Evolutionary conservation across 2,329 filamentous ascomycete genomes (phyloP).

Genomic region (Cladosporium sp.): DNA sequence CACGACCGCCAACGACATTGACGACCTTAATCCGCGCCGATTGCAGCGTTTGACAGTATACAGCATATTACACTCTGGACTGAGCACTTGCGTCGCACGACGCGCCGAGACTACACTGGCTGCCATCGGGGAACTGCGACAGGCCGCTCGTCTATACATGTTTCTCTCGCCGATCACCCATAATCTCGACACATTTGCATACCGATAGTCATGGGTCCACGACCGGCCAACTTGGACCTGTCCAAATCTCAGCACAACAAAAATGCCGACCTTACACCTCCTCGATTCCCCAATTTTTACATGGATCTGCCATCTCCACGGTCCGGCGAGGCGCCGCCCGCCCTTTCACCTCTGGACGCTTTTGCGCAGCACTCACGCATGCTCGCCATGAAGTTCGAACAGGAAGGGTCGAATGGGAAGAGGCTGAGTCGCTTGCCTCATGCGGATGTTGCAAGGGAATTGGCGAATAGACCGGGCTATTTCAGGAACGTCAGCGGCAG

Average conservation of each 20-base stretch:
- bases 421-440: constrained; percentile 84
- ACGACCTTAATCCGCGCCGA: not conserved
- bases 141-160: constrained; percentile 1
- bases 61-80: too few relatives aligned
- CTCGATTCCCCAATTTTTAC: constrained; percentile 22
- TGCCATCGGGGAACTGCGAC: too few relatives aligned
- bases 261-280: constrained; percentile 23
- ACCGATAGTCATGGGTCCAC: constrained; percentile 25
- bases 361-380: constrained; percentile 89
- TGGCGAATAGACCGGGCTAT: constrained; percentile 73
- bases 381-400: constrained; percentile 81
- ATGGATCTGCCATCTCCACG: constrained; percentile 45
- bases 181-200: not conserved
- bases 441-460: constrained; percentile 74
- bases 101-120: too few relatives aligned
- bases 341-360: constrained; percentile 90
- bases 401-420: constrained; percentile 64
- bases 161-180: not conserved
- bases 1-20: not conserved
- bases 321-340: constrained; percentile 67
- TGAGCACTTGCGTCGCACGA: too few relatives aligned
- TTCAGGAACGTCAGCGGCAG: constrained; percentile 69
- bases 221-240: constrained; percentile 22
- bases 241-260: constrained; percentile 3
- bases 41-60: too few relatives aligned